Percentiles rank a stretch among this genome's conserved stretches.
Evolutionary conservation across 257 asterid species (phyloP).

Genomic region (Penstemon barbatus): DNA sequence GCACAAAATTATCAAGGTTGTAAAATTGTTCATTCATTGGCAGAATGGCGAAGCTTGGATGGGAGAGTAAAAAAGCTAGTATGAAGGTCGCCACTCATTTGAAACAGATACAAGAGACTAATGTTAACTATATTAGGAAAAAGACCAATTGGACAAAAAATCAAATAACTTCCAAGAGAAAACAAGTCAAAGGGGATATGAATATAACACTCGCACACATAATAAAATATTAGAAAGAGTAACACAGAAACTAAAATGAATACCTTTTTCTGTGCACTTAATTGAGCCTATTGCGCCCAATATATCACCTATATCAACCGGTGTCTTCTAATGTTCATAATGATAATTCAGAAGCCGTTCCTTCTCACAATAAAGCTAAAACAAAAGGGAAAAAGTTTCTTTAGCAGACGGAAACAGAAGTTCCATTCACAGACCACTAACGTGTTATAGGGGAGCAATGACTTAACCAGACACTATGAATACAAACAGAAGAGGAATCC

Average conservation of each 20-base stretch:
- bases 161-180: too few relatives aligned
- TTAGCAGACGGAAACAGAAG: constrained; percentile 21
- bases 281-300: constrained; percentile 90
- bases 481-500: constrained; percentile 6
- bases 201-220: too few relatives aligned
- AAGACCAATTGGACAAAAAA: too few relatives aligned
- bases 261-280: constrained; percentile 93
- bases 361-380: constrained; percentile 95
- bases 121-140: too few relatives aligned
- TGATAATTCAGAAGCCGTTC: constrained; percentile 70
- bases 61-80: too few relatives aligned
- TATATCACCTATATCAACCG: constrained; percentile 89
- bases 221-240: too few relatives aligned
- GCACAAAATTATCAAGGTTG: too few relatives aligned
- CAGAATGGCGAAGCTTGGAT: too few relatives aligned
- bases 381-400: constrained; percentile 22
- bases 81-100: too few relatives aligned
- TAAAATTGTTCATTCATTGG: too few relatives aligned
- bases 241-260: neutral
- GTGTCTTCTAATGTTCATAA: constrained; percentile 79
- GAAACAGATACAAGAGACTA: too few relatives aligned
- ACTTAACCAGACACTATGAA: neutral
- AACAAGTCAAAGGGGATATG: too few relatives aligned
- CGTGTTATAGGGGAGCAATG: neutral
- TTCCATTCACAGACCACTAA: neutral